Base-by-base conservation (phyloP, 768 basidiomycete genomes). In the Boletus eberwhitei region DNA sequence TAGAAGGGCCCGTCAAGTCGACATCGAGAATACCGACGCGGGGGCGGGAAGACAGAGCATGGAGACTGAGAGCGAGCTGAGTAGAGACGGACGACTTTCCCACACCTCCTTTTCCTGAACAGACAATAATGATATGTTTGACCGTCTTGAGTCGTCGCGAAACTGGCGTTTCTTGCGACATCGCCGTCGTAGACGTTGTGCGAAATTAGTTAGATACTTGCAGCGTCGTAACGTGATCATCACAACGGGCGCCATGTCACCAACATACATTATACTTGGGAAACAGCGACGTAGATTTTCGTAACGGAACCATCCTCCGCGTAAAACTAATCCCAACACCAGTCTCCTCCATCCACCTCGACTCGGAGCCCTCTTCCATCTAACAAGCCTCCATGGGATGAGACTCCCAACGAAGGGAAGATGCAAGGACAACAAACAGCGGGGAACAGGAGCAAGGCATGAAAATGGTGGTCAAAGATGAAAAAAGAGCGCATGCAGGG, bases 21-120 rank as follows among this genome's bases (percentile, higher is more conserved):
- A 95, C 83, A 72, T 97, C 95, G 42, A 98, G 82, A 42, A 98
- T 84, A n/a, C 92, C 93, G 24, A 93, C 88, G 55, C 83, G 84
- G 5, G 82, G 79, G 35, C 72, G 80, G 6, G 87, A 83, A 3
- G 85, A 79, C 22, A 82, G 85, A 2, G 78, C 76, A 73, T 90
- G 83, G 8, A 99, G 84, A 57, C 86, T 90, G 47, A 98, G 81
- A 0, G 97, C 95, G 31, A 98, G 80, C 63, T 98, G 97, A 8
- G 88, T 83, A 2, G 93, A 85, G 22, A 98, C 88, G 1, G 93
- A 96, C n/a, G 95, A 98, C 74, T 99, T 99, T 52, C 97, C 97
- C 39, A 98, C 97, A 35, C 96, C 97, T 34, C 97, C 97, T 72
- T 99, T 99, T 8, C 97, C 97, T 0, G 94, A 92, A 38, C 95